phyloP scores from a whole-genome alignment of 2,329 filamentous ascomycete species.

The Cladosporium austrohemisphaericum region DNA sequence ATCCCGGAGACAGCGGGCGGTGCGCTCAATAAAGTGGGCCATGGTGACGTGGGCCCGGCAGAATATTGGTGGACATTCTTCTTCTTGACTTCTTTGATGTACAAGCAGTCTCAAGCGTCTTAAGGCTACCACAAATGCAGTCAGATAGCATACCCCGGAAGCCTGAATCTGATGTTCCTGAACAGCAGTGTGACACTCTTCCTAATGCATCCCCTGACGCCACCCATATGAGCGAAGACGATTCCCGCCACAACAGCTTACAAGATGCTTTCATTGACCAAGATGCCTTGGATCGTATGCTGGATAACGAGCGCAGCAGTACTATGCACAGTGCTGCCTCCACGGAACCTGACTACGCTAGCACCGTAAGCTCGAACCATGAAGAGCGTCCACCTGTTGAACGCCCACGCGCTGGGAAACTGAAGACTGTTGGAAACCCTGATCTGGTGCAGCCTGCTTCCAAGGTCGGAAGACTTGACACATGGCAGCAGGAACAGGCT shows the following conservation, averaged over 20 bases:
- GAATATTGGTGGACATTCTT: conserved; percentile 14
- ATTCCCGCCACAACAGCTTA: conserved; percentile 20
- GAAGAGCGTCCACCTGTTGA: conserved; percentile 54
- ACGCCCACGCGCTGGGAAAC: conserved; percentile 70
- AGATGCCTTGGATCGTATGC: conserved; percentile 39
- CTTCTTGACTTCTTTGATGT: conserved; percentile 7
- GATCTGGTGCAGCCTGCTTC: conserved; percentile 43
- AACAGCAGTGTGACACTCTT: conserved; percentile 11
- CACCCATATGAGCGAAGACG: conserved; percentile 9
- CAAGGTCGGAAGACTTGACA: conserved; percentile 32
- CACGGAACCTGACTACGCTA: conserved; percentile 71
- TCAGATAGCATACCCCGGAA: conserved; percentile 30
- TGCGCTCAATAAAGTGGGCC: neutral
- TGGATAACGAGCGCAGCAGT: conserved; percentile 27
- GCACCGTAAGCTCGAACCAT: conserved; percentile 48
- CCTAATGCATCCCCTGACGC: neutral
- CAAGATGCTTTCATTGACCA: conserved; percentile 39
- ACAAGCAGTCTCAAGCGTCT: conserved; percentile 6
- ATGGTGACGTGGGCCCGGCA: conserved; percentile 10
- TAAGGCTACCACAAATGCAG: conserved; percentile 20
- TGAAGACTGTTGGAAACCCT: conserved; percentile 68
- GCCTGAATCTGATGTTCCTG: conserved; percentile 23
- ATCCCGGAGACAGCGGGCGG: neutral
- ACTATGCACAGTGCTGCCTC: conserved; percentile 51
- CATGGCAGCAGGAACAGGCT: conserved; percentile 33